Base-by-base conservation (phyloP, 2,329 filamentous ascomycete species). In the Cordyceps cicadae region DNA sequence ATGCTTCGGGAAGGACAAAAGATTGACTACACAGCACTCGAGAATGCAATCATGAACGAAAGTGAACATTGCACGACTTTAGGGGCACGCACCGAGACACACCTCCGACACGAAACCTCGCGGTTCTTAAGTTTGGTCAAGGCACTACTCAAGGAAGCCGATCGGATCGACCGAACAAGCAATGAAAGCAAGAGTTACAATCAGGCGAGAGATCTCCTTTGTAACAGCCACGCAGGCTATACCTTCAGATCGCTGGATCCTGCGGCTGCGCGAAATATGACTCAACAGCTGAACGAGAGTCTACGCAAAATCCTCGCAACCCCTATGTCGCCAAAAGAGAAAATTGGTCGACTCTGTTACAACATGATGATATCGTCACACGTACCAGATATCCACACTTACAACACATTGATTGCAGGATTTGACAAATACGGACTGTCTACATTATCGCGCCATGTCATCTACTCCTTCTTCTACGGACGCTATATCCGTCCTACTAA, bases 341-440 rank as follows among this genome's bases (percentile, higher is more conserved):
- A 66, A 59, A 67, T 76, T 32, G 74, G 72, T 46, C 69, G 70
- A 45, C 75, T 85, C 57, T 84, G 81, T 70, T 86, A 87, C 71
- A 90, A 90, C 67, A 74, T 94, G 3, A 77, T 90, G 17, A 75
- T 84, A 3, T 85, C 83, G 2, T 70, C 79, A 2, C 76, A 82
- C 19, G 81, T 85, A 0, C 87, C 89, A 0, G 83, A 83, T 63
- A 80, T 89, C 41, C 78, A 85, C 64, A 90, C 86, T 3, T 90
- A 86, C 74, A 92, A 92, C 68, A 79, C 81, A 14, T 77, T 94
- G 29, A 80, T 93, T 3, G 70, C 82, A n/a, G 82, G 83, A n/a
- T 85, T 93, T 55, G 78, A 81, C 57, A 75, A 77, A 37, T 69
- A 79, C 5, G 75, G 78, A 32, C 74, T 79, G 57, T 75, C 79